A percentile compares a stretch with the other conserved stretches of the same genome.
Evolutionary conservation across 208 protist species (phyloP).

Genomic region (Leishmania arabica): DNA sequence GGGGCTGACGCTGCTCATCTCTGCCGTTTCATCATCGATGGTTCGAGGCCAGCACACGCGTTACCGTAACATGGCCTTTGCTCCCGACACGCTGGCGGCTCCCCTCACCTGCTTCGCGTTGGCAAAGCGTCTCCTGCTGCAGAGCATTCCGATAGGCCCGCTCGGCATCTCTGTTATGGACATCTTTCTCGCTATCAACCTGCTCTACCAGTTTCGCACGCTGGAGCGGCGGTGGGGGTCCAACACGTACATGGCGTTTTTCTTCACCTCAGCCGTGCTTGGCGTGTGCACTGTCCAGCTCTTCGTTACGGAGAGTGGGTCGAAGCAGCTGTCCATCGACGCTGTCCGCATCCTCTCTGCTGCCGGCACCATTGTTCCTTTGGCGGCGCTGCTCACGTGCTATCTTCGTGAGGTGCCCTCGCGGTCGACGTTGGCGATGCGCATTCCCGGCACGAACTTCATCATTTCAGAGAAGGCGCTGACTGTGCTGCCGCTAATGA

Average conservation of each 20-base stretch:
- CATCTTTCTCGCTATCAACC: slow-evolving; percentile 25
- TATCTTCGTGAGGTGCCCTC: slow-evolving; percentile 52
- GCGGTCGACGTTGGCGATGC: slow-evolving; percentile 24
- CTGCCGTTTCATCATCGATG: slow-evolving; percentile 34
- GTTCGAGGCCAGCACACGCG: slow-evolving; percentile 37
- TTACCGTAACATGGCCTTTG: slow-evolving; percentile 20
- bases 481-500: slow-evolving; percentile 46
- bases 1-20: slow-evolving; percentile 53
- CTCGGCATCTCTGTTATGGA: slow-evolving; percentile 53
- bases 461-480: slow-evolving; percentile 40
- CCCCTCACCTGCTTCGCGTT: slow-evolving; percentile 8
- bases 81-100: slow-evolving; percentile 3
- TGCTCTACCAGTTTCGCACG: slow-evolving; percentile 55
- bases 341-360: slow-evolving; percentile 55
- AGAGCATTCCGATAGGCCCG: slow-evolving; percentile 51
- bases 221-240: slow-evolving; percentile 78
- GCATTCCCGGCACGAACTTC: slow-evolving; percentile 34
- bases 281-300: slow-evolving; percentile 47
- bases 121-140: slow-evolving; percentile 37
- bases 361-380: slow-evolving; percentile 50
- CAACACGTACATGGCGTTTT: slow-evolving; percentile 51
- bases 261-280: slow-evolving; percentile 40
- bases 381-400: slow-evolving; percentile 46
- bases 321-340: slow-evolving; percentile 38
- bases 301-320: slow-evolving; percentile 43